phyloP scores from a whole-genome alignment of 257 asterid species.

The Phtheirospermum japonicum region DNA sequence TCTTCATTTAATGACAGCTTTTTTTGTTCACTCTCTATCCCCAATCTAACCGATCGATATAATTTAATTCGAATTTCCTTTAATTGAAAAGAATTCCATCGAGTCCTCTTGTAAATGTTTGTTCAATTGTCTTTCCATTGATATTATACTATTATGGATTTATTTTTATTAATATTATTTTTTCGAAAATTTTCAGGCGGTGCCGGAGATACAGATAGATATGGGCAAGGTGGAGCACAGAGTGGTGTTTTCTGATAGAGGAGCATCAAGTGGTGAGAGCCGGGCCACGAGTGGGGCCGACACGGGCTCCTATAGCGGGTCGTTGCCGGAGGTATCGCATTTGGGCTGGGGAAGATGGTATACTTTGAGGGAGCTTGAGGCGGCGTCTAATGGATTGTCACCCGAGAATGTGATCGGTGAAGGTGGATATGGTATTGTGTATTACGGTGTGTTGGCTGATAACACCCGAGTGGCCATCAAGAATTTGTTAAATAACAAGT shows the following conservation, averaged over 20 bases:
- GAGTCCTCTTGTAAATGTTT: too few relatives aligned
- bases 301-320: conserved; percentile 75
- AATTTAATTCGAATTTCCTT: not conserved
- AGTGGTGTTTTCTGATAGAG: conserved; percentile 86
- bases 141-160: not conserved
- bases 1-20: not conserved
- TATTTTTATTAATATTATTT: not conserved
- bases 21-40: not conserved
- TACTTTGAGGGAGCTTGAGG: conserved; percentile 94
- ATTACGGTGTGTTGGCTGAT: conserved; percentile 72
- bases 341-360: conserved; percentile 99
- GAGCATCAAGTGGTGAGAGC: conserved; percentile 96
- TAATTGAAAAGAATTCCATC: too few relatives aligned
- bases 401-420: conserved; percentile 98
- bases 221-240: conserved; percentile 98
- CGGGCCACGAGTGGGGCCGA: conserved; percentile 88
- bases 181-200: conserved; percentile 38
- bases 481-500: conserved; percentile 91
- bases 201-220: conserved; percentile 90
- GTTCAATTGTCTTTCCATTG: not conserved
- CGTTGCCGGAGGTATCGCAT: conserved; percentile 93
- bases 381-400: conserved; percentile 82
- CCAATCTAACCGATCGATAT: not conserved
- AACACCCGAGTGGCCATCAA: conserved; percentile 81
- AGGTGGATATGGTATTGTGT: conserved; percentile 98